Evolutionary conservation across 192 early-diverging fungal species (phyloP).

Genomic region (Podila clonocystis): DNA sequence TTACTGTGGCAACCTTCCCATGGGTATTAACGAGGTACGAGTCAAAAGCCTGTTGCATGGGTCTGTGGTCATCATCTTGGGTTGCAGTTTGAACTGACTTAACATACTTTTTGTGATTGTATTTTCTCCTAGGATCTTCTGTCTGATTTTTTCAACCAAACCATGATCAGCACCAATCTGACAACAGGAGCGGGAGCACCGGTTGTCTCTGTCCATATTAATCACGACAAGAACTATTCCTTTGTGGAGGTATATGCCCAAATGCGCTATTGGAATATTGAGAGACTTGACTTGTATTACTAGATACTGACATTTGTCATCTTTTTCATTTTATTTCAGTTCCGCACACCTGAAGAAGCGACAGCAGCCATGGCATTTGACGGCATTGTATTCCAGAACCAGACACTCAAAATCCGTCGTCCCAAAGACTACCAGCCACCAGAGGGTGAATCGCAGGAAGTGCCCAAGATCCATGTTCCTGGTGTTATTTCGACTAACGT

Average conservation of each 20-base stretch:
- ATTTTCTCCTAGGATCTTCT: constrained; percentile 63
- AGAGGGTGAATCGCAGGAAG: constrained; percentile 56
- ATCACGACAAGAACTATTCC: constrained; percentile 95
- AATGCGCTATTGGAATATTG: not conserved
- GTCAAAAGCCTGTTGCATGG: not conserved
- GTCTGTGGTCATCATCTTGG: too few relatives aligned
- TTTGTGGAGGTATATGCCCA: constrained; percentile 85
- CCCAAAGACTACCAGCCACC: constrained; percentile 92
- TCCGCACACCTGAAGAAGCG: constrained; percentile 88
- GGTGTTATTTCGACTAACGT: constrained; percentile 91
- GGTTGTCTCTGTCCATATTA: constrained; percentile 86
- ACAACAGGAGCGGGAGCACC: constrained; percentile 75
- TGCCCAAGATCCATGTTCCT: constrained; percentile 72
- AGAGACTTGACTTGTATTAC: not conserved
- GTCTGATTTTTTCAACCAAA: constrained; percentile 86
- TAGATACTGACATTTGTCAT: not conserved
- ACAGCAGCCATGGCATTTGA: constrained; percentile 94
- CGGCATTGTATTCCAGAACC: constrained; percentile 85
- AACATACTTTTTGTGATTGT: not conserved
- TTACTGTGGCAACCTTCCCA: constrained; percentile 93
- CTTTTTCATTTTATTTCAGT: constrained; percentile 57
- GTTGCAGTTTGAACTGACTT: too few relatives aligned
- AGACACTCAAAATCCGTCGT: constrained; percentile 89
- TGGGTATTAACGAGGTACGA: constrained; percentile 75
- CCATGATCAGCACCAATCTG: constrained; percentile 81